Percentiles rank a stretch among this genome's conserved stretches.
Evolutionary conservation across 2,329 filamentous ascomycete species (phyloP).

Genomic region (Colletotrichum tropicale): DNA sequence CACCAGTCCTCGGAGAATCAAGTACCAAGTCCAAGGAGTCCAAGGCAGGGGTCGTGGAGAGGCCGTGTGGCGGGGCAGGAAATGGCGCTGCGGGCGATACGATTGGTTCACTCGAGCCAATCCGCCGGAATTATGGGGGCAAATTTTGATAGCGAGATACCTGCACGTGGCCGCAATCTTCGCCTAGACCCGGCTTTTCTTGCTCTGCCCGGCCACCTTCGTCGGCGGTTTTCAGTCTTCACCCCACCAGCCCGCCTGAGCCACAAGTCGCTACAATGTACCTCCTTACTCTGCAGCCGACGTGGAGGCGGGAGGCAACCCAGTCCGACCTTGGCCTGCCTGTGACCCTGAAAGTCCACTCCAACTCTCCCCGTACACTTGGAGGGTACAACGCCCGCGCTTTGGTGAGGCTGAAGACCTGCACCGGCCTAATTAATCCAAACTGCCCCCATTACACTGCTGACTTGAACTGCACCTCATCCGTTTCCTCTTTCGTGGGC

Average conservation of each 20-base stretch:
- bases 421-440: constrained; percentile 19
- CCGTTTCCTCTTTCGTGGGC: constrained; percentile 19
- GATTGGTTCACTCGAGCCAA: background rate
- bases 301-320: constrained; percentile 21
- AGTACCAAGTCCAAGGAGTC: background rate
- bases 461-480: constrained; percentile 13
- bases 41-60: constrained; percentile 9
- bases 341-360: background rate
- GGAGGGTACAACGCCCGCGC: background rate
- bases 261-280: constrained; percentile 5
- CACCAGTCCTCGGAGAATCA: background rate
- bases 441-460: constrained; percentile 13
- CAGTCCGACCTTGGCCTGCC: constrained; percentile 7
- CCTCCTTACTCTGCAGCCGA: background rate
- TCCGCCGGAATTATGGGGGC: background rate
- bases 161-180: constrained; percentile 5
- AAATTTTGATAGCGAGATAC: constrained; percentile 7
- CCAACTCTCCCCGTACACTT: background rate
- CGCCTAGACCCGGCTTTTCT: background rate
- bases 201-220: background rate
- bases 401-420: constrained; percentile 19
- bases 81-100: background rate
- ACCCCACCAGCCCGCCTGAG: background rate
- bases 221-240: background rate
- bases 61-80: constrained; percentile 18